Base-by-base conservation (phyloP, 768 basidiomycete genomes). In the Trametes punicea region DNA sequence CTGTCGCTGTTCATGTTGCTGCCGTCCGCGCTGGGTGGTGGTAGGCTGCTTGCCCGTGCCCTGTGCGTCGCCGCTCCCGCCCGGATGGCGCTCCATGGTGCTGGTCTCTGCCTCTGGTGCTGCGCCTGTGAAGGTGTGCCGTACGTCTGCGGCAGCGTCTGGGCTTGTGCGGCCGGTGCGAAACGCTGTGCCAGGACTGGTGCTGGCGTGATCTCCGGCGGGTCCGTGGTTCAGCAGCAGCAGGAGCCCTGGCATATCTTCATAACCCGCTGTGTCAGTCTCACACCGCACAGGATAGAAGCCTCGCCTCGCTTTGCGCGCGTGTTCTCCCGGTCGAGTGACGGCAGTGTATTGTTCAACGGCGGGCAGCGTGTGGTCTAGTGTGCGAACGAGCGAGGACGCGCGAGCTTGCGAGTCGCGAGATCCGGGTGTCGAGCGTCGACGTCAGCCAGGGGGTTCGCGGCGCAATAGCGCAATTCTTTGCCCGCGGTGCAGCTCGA, bases 351-450 rank as follows among this genome's bases (percentile, higher is more conserved):
- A 44, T 44, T 15, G 21, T 4, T 4, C 20, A 25, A 8, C 25
- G 34, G 5, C 6, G 25, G 15, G 33, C 11, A 15, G n/a, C 39
- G 29, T 15, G 36, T n/a, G n/a, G n/a, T n/a, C n/a, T n/a, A 29
- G 29, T 18, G 50, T 23, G 50, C 51, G 51, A 26, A 31, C 16
- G 34, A 20, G 31, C n/a, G n/a, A 47, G 46, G 21, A 26, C 46
- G 18, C n/a, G 34, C 9, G 44, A 18, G 51, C 29, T 54, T 44
- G 44, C 52, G 52, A 46, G 45, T 26, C 34, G 34, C 44, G 52
- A 54, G 52, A 46, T 54, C 52, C 52, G 52, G 52, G 52, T 54
- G 52, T 54, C 52, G 52, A 54, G 52, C 44, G 44, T 54, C 52
- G 52, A 54, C 52, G 52, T 54, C 52, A 54, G 52, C 34, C 33